phyloP scores from a whole-genome alignment of 257 asterid genomes.

The Scutellaria galericulata region DNA sequence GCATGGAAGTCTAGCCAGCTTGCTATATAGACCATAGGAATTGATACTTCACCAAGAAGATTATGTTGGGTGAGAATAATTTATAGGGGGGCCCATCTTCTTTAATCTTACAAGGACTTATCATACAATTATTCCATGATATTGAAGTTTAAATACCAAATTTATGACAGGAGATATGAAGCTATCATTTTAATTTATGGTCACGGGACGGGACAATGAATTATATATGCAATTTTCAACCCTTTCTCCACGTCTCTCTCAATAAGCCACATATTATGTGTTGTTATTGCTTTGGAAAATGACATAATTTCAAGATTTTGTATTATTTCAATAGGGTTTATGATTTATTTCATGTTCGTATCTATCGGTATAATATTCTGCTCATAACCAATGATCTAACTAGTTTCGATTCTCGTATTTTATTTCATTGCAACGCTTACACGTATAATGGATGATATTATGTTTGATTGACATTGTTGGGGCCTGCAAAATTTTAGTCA shows the following conservation, averaged over 20 bases:
- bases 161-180: conserved; percentile 10
- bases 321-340: neutral
- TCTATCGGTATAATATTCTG: neutral
- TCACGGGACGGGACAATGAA: conserved; percentile 25
- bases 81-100: conserved; percentile 23
- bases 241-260: conserved; percentile 28
- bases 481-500: neutral
- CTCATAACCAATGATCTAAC: neutral
- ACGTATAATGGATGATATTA: no score
- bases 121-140: conserved; percentile 29
- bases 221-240: conserved; percentile 7
- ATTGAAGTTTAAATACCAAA: conserved; percentile 10
- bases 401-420: neutral
- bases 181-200: conserved; percentile 12
- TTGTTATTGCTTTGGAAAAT: conserved; percentile 2
- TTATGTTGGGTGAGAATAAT: conserved; percentile 22
- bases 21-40: neutral
- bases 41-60: conserved; percentile 27
- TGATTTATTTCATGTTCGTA: neutral
- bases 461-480: neutral
- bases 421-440: no score
- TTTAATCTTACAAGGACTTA: conserved; percentile 23
- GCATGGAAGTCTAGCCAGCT: neutral
- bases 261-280: conserved; percentile 14
- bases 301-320: conserved; percentile 18